Base-by-base conservation (phyloP, 2,329 filamentous ascomycete species). In the Penicillium vulpinum region DNA sequence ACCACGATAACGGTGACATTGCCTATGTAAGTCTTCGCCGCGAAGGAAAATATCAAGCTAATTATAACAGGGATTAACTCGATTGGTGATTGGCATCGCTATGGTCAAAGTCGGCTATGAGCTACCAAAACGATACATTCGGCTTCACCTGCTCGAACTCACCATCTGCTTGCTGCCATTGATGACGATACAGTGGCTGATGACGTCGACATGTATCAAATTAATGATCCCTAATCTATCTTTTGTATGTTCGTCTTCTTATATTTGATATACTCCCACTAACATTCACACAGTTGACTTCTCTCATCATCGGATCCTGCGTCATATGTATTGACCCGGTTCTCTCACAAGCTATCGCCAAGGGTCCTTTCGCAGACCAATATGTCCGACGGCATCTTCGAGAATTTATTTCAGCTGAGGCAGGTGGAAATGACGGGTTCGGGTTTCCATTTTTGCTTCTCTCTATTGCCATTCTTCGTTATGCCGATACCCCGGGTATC, bases 71-170 rank as follows among this genome's bases (percentile, higher is more conserved):
- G 80, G 80, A 13, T 64, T 86, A 8, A 79, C 78, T 59, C 78
- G 85, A n/a, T 75, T 87, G 28, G 83, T 87, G 57, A 86, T 87
- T 54, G 83, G 84, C 4, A 77, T 87, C 2, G 84, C 87, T 62
- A 76, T 87, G n/a, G 77, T 86, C 35, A 87, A 87, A 57, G 84
- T 83, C 2, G 85, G 85, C 26, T 87, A 83, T 62, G 83, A 87
- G 63, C 73, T 87, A 1, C 85, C 85, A 0, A 81, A 81, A 41
- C 81, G 79, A 64, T 87, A 87, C 67, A 72, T 80, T 39, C 68
- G 70, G 54, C 65, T 70, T 2, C 79, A 78, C 2, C 81, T 79
- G 73, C 81, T 79, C 54, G 83, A 85, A 54, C 78, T 87, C 70
- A 68, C 77, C 5, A 75, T 86, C 9, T 82, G 80, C 41, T 73